Conservation (phyloP, 441 rosid species). For the Hypseocharis bilobata region DNA sequence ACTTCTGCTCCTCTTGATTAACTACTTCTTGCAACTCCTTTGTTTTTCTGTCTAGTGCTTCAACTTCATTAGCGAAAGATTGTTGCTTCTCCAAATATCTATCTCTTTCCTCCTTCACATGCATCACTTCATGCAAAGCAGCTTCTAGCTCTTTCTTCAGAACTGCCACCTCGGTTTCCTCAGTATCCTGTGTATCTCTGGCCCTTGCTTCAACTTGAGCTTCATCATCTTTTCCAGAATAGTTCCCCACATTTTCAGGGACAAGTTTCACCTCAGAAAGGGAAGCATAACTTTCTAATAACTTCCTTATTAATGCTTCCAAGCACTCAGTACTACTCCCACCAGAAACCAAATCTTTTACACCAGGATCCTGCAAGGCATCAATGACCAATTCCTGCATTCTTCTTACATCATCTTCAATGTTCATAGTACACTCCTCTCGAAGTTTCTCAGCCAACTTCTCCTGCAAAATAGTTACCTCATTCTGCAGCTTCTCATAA, state of each 20-base stretch:
- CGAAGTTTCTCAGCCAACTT: conserved; percentile 46
- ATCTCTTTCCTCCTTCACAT: conserved; percentile 69
- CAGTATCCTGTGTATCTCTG: conserved; percentile 35
- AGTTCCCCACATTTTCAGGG: conserved; percentile 24
- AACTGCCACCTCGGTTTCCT: conserved; percentile 34
- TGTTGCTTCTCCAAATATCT: conserved; percentile 48
- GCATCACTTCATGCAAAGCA: conserved; percentile 44
- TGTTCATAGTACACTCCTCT: conserved; percentile 36
- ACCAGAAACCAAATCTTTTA: conserved; percentile 36
- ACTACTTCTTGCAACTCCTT: conserved; percentile 59
- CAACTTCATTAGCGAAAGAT: conserved; percentile 52
- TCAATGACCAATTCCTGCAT: conserved; percentile 55
- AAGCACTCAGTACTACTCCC: conserved; percentile 47
- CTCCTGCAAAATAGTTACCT: conserved; percentile 45
- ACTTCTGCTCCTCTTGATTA: conserved; percentile 81
- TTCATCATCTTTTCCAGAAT: conserved; percentile 29
- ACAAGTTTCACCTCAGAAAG: conserved; percentile 30
- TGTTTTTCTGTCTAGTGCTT: conserved; percentile 47
- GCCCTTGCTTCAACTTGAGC: conserved; percentile 27
- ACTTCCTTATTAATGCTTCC: conserved; percentile 58
- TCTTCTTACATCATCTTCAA: conserved; percentile 44
- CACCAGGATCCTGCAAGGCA: conserved; percentile 47
- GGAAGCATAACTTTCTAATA: conserved; percentile 47
- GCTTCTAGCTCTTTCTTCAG: conserved; percentile 70
- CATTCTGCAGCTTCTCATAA: conserved; percentile 47